A percentile compares a stretch with the other conserved stretches of the same genome.
Evolutionary conservation across 1,284 basidiomycete genomes (phyloP).

Genomic region (Cryptococcus jaspeensis): DNA sequence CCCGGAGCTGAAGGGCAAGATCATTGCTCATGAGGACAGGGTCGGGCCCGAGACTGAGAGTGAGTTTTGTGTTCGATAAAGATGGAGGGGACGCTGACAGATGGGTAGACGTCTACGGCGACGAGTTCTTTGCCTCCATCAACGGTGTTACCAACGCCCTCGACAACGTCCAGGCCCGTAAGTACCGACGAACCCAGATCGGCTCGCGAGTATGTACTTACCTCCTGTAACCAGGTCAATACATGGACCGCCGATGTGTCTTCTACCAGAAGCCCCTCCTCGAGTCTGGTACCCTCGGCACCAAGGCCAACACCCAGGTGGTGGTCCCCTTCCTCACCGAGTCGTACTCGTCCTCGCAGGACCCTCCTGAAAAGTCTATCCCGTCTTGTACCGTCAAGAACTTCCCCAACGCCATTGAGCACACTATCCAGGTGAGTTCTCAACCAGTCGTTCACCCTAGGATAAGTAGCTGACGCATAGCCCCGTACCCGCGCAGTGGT

Average conservation of each 20-base stretch:
- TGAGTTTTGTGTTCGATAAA: conserved; percentile 51
- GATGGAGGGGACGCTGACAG: neutral
- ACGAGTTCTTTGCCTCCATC: conserved; percentile 81
- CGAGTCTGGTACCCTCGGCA: conserved; percentile 97
- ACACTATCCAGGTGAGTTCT: conserved; percentile 83
- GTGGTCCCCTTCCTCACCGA: conserved; percentile 94
- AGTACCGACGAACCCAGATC: conserved; percentile 41
- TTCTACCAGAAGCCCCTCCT: conserved; percentile 96
- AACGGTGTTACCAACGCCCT: conserved; percentile 99
- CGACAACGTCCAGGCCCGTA: conserved; percentile 94
- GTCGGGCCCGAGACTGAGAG: conserved; percentile 93
- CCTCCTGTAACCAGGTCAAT: conserved; percentile 62
- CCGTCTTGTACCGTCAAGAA: conserved; percentile 99
- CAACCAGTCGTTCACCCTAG: too few relatives aligned
- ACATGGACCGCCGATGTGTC: conserved; percentile 99
- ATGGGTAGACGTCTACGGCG: conserved; percentile 75
- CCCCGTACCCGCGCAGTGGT: conserved; percentile 65
- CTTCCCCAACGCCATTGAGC: conserved; percentile 97
- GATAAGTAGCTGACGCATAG: neutral
- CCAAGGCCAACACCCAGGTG: conserved; percentile 98
- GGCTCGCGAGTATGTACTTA: neutral
- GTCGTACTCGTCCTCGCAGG: conserved; percentile 97
- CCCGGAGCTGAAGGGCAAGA: conserved; percentile 84
- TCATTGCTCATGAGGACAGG: conserved; percentile 85
- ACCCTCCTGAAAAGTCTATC: conserved; percentile 97